These are phyloP conservation scores for Nakazawaea siamensis DNA, from an alignment of 805 yeast species.

Conservation along the genomic window DNA sequence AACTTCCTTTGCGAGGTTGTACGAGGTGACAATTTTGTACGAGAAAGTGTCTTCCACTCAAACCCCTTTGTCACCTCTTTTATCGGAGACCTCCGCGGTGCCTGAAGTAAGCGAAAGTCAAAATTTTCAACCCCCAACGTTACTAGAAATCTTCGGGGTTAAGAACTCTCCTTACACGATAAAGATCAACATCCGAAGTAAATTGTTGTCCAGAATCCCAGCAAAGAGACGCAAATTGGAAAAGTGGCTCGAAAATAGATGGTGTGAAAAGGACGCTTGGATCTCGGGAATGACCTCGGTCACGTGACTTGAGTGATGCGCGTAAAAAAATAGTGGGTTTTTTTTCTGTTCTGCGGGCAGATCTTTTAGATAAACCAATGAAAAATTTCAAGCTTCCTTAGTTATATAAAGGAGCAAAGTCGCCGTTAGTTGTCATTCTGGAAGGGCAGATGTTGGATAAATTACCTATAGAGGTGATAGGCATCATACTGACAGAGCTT, in stretches of 20 bases:
- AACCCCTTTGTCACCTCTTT: not conserved
- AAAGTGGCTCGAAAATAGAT: conserved; percentile 66
- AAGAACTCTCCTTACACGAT: conserved; percentile 24
- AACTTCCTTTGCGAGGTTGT: conserved; percentile 34
- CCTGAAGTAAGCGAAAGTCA: too few species aligned
- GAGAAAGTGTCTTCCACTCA: conserved; percentile 6
- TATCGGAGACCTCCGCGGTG: not conserved
- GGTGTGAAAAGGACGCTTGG: conserved; percentile 60
- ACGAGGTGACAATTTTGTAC: conserved; percentile 50
- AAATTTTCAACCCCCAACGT: conserved; percentile 19
- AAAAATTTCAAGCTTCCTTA: too few species aligned
- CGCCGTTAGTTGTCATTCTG: too few species aligned
- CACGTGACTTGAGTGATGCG: conserved; percentile 5
- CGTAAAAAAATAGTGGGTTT: not conserved
- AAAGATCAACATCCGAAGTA: conserved; percentile 39
- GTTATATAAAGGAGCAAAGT: too few species aligned
- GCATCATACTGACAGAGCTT: conserved; percentile 13
- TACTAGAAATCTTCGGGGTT: conserved; percentile 28
- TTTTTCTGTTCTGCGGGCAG: not conserved
- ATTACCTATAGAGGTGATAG: conserved; percentile 18
- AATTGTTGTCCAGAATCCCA: conserved; percentile 40
- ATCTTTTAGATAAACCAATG: conserved; percentile 9
- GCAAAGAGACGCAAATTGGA: conserved; percentile 48
- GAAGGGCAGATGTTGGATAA: conserved; percentile 17
- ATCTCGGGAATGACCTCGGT: not conserved